phyloP scores from a whole-genome alignment of 1,284 basidiomycete species.

The Cutaneotrichosporon spelunceum region DNA sequence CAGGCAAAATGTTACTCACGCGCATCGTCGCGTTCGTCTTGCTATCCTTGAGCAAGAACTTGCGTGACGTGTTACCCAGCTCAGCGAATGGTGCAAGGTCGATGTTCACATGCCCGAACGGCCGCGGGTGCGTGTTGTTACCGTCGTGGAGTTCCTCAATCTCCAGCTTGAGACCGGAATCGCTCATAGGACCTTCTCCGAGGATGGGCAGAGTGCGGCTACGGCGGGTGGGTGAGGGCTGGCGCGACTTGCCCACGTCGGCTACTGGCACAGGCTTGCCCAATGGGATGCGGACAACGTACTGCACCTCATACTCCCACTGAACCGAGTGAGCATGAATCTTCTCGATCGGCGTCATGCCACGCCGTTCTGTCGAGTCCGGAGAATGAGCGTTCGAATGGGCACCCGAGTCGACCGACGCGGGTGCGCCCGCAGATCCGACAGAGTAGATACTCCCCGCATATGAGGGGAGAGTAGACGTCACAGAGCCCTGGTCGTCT shows the following conservation, averaged over 20 bases:
- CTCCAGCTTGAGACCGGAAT: constrained; percentile 39
- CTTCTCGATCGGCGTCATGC: constrained; percentile 32
- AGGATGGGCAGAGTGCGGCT: constrained; percentile 29
- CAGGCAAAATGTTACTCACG: constrained; percentile 23
- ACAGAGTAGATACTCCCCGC: constrained; percentile 4
- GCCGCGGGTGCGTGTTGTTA: not conserved
- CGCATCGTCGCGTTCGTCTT: constrained; percentile 51
- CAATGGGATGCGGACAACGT: constrained; percentile 40
- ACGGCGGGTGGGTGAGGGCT: not conserved
- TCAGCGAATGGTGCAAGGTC: constrained; percentile 52
- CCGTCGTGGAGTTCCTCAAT: constrained; percentile 24
- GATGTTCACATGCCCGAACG: constrained; percentile 47
- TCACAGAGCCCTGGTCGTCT: not conserved
- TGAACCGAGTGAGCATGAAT: constrained; percentile 37
- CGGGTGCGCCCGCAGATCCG: not conserved
- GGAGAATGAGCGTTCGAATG: not conserved
- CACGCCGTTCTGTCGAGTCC: constrained; percentile 30
- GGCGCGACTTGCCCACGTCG: constrained; percentile 1
- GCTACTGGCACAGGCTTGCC: constrained; percentile 26
- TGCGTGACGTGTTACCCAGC: constrained; percentile 39
- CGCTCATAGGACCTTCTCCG: constrained; percentile 40
- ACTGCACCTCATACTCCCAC: constrained; percentile 46
- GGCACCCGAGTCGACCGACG: not conserved
- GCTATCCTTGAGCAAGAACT: constrained; percentile 46
- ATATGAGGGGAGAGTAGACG: not conserved